Conservation (phyloP, 768 basidiomycete species). For the Psilocybe azurescens region DNA sequence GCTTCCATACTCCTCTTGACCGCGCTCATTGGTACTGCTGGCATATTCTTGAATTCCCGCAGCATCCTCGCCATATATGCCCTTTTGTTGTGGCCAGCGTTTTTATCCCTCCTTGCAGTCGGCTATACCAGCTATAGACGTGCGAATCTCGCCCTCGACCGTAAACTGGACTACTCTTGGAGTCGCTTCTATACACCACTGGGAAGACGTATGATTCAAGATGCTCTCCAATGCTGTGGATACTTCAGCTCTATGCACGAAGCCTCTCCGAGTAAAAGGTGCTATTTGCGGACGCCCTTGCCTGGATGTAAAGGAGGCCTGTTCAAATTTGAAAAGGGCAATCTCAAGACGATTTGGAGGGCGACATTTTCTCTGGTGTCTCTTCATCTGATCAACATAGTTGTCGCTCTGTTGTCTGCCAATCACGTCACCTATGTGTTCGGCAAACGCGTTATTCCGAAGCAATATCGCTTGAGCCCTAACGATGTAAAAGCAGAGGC, state of each 20-base stretch:
- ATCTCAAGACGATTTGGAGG: constrained; percentile 52
- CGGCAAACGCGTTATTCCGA: constrained; percentile 69
- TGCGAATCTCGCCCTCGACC: constrained; percentile 61
- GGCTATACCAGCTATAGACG: constrained; percentile 73
- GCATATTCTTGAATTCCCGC: constrained; percentile 68
- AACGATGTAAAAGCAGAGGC: constrained; percentile 50
- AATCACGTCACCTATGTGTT: constrained; percentile 69
- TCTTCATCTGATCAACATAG: constrained; percentile 63
- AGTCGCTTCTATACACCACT: constrained; percentile 61
- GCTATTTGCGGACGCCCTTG: constrained; percentile 64
- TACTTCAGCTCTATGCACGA: constrained; percentile 67
- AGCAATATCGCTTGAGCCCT: constrained; percentile 57
- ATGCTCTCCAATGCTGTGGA: constrained; percentile 69
- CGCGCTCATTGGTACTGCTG: constrained; percentile 62
- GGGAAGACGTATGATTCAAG: constrained; percentile 63
- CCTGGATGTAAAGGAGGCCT: constrained; percentile 74
- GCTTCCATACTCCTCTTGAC: constrained; percentile 62
- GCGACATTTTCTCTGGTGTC: constrained; percentile 61
- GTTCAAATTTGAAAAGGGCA: constrained; percentile 53
- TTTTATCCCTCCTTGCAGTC: constrained; percentile 60
- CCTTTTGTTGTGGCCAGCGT: constrained; percentile 68
- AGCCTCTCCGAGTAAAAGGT: constrained; percentile 58
- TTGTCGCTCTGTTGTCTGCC: constrained; percentile 64
- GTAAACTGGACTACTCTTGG: constrained; percentile 74
- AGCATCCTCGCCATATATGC: constrained; percentile 71